A percentile compares a stretch with the other conserved stretches of the same genome.
Conservation (phyloP, 768 basidiomycete species). For the Melanogaster broomeanus region DNA sequence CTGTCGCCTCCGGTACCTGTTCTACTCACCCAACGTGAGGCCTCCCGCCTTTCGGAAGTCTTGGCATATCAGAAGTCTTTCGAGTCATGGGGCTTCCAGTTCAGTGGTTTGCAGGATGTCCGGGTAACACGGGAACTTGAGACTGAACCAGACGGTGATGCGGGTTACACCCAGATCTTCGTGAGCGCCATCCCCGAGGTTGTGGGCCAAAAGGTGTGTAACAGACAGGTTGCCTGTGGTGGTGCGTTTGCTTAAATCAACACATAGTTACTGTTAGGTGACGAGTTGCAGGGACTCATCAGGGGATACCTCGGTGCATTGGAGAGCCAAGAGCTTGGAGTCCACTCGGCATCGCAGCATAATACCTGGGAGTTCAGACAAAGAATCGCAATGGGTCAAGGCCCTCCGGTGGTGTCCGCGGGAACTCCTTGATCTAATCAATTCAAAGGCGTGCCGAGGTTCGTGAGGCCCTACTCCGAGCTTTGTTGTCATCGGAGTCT, state of each 20-base stretch:
- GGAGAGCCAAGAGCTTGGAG: slow-evolving; percentile 45
- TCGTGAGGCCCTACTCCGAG: slow-evolving; percentile 23
- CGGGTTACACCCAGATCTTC: slow-evolving; percentile 62
- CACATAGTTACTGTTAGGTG: slow-evolving; percentile 58
- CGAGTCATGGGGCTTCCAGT: slow-evolving; percentile 67
- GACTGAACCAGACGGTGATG: slow-evolving; percentile 13
- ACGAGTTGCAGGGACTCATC: slow-evolving; percentile 75
- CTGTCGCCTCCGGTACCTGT: slow-evolving; percentile 59
- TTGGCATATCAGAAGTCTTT: slow-evolving; percentile 49
- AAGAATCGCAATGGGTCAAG: slow-evolving; percentile 56
- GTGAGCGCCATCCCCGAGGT: slow-evolving; percentile 68
- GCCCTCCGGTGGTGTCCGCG: slow-evolving; percentile 83
- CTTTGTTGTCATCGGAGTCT: background rate
- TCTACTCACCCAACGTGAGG: slow-evolving; percentile 69
- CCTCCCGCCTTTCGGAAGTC: slow-evolving; percentile 45
- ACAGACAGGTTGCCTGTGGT: background rate
- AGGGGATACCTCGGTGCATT: slow-evolving; percentile 70
- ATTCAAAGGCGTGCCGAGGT: slow-evolving; percentile 97
- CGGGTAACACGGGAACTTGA: slow-evolving; percentile 21
- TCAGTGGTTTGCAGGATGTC: slow-evolving; percentile 40
- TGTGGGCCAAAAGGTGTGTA: slow-evolving; percentile 63
- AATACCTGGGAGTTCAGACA: slow-evolving; percentile 8
- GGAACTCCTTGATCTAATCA: slow-evolving; percentile 78
- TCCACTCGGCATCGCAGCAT: slow-evolving; percentile 14
- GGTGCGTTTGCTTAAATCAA: slow-evolving; percentile 9